phyloP scores from a whole-genome alignment of 2,329 filamentous ascomycete genomes.

The Massarina eburnea region DNA sequence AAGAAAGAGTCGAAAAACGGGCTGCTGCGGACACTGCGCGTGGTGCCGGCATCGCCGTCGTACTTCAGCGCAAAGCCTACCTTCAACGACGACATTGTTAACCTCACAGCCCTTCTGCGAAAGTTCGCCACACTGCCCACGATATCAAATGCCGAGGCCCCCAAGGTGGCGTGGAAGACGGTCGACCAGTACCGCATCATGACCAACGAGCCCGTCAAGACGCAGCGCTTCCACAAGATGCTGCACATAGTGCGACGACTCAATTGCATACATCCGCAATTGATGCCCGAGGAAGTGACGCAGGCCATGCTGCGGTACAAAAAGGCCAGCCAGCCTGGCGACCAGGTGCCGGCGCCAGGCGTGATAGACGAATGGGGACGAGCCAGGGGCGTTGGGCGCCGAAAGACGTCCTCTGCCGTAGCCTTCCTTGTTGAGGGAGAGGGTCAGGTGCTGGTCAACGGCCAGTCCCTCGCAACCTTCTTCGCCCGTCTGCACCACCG shows the following conservation, averaged over 20 bases:
- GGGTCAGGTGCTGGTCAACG: constrained; percentile 87
- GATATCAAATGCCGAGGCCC: constrained; percentile 65
- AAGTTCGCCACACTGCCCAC: constrained; percentile 74
- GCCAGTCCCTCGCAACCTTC: constrained; percentile 75
- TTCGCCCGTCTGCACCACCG: constrained; percentile 91
- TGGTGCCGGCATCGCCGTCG: constrained; percentile 83
- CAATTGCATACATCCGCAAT: constrained; percentile 78
- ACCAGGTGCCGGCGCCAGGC: constrained; percentile 63
- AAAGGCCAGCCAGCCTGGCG: constrained; percentile 71
- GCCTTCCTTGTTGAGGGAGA: constrained; percentile 91
- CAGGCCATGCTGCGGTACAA: constrained; percentile 69
- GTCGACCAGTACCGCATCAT: constrained; percentile 70
- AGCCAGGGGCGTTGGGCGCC: constrained; percentile 76
- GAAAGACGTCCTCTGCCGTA: constrained; percentile 83
- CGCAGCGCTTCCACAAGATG: constrained; percentile 75
- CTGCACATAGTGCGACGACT: constrained; percentile 75
- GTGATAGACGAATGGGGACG: constrained; percentile 76
- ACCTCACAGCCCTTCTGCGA: constrained; percentile 69
- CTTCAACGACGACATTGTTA: constrained; percentile 83
- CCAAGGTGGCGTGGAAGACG: constrained; percentile 78
- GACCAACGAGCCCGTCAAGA: constrained; percentile 52
- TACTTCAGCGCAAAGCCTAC: constrained; percentile 87
- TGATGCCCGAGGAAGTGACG: constrained; percentile 72
- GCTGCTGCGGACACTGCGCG: constrained; percentile 55
- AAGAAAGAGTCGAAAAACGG: constrained; percentile 8